Evolutionary conservation across 768 basidiomycete genomes (phyloP), one percentile per base, ranked within the genome.

Genomic region (Pisolithus albus): DNA sequence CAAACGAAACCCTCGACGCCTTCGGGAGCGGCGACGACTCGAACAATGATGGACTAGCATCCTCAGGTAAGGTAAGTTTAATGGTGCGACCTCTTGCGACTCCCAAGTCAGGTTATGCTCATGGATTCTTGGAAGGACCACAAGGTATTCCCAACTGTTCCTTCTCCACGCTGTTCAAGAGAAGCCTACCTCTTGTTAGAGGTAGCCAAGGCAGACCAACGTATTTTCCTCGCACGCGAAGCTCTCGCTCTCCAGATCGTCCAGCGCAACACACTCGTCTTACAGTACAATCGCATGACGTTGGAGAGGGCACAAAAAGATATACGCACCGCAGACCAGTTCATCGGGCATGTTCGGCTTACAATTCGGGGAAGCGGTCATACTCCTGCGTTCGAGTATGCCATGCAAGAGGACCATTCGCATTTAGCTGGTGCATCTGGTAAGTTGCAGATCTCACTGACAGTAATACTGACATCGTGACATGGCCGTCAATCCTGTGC

Each of bases 131-230:
- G 28, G 28, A 37, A 18, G 28, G 28, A 30, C 28, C 28, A 30
- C 6, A 30, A 30, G 28, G 28, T 30, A 9, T 30, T 30, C 28
- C 28, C 28, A 30, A 30, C 28, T 30, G 28, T 30, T 30, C 28
- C 28, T 30, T 30, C 50, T 36, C 50, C 50, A 15, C 10, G 32
- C n/a, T 46, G 41, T 18, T 21, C 28, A 24, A 37, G 19, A n/a
- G 43, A 51, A 45, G 50, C 50, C 10, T 51, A 44, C 32, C 50
- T 51, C 15, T 36, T 51, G 26, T 36, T 45, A 18, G 28, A 51
- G 42, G 42, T 36, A 15, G 42, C 50, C 37, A 18, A 18, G n/a
- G 34, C 30, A 19, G 23, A 51, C 21, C 26, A 21, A 18, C 9
- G 34, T 44, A 23, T 51, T 15, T 21, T 16, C 28, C 50, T 21